These are phyloP conservation scores for Dimargaris cristalligena DNA, from an alignment of 192 early-diverging fungal species.

Conservation along the genomic window DNA sequence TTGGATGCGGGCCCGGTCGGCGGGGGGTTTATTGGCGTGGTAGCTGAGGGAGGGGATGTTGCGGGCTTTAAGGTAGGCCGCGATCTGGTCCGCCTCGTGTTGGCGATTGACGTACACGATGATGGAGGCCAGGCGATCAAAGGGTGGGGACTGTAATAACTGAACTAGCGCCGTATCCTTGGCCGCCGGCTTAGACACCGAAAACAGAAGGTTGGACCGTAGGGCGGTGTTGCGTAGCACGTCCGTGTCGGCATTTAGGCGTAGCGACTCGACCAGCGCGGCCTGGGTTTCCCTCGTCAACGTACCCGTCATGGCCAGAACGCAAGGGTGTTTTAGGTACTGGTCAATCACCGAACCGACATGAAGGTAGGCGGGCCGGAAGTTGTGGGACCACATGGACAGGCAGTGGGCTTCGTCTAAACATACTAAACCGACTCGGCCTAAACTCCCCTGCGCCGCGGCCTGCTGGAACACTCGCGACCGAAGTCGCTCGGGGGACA, in stretches of 20 bases:
- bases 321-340: constrained; percentile 27
- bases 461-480: constrained; percentile 38
- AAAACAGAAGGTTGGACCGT: constrained; percentile 42
- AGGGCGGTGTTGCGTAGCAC: constrained; percentile 34
- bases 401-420: constrained; percentile 76
- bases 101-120: constrained; percentile 52
- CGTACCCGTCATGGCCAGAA: constrained; percentile 60
- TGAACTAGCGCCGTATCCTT: constrained; percentile 36
- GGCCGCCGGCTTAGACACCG: constrained; percentile 28
- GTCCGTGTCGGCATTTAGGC: constrained; percentile 25
- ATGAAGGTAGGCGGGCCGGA: constrained; percentile 51
- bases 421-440: constrained; percentile 39
- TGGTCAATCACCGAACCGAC: constrained; percentile 30
- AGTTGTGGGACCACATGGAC: constrained; percentile 77
- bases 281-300: constrained; percentile 36
- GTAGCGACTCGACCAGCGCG: constrained; percentile 41
- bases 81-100: constrained; percentile 46
- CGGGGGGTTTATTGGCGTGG: constrained; percentile 48
- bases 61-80: constrained; percentile 44
- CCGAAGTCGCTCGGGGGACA: constrained; percentile 53
- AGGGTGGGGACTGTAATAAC: constrained; percentile 32
- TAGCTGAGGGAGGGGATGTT: constrained; percentile 55
- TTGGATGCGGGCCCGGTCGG: constrained; percentile 46
- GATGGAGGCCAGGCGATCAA: constrained; percentile 34
- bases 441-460: constrained; percentile 27